Conservation (phyloP, 164 flowering plant genomes). For the Chimonanthus praecox region DNA sequence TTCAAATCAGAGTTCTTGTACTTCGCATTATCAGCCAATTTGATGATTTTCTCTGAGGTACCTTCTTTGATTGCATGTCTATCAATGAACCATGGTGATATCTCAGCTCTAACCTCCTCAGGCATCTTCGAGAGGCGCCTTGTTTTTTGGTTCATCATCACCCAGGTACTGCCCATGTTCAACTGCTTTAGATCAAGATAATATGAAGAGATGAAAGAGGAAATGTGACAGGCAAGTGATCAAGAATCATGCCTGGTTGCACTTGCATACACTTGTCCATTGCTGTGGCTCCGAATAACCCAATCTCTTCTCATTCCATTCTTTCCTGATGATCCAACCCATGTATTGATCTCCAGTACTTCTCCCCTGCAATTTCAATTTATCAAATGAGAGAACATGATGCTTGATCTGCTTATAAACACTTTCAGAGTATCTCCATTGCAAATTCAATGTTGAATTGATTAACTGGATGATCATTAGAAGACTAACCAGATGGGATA, state of each 20-base stretch:
- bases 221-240: not conserved
- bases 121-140: slow-evolving; percentile 82
- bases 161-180: slow-evolving; percentile 59
- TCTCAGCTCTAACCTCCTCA: slow-evolving; percentile 64
- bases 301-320: slow-evolving; percentile 62
- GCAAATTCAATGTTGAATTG: not conserved
- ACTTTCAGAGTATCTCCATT: not conserved
- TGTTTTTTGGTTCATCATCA: slow-evolving; percentile 73
- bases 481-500: slow-evolving; percentile 46
- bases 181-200: not conserved
- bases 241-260: slow-evolving; percentile 37
- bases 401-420: not conserved
- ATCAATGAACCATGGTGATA: slow-evolving; percentile 61
- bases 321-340: slow-evolving; percentile 59
- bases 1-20: slow-evolving; percentile 43
- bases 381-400: not conserved
- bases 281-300: slow-evolving; percentile 39
- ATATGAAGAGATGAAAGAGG: too few species aligned
- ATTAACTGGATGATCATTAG: not conserved
- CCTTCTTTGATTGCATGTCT: slow-evolving; percentile 53
- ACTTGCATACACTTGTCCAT: slow-evolving; percentile 40
- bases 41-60: slow-evolving; percentile 39
- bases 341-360: slow-evolving; percentile 52
- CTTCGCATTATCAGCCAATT: slow-evolving; percentile 45
- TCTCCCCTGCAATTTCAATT: slow-evolving; percentile 43